Evolutionary conservation across 495 filamentous ascomycete species (phyloP), one percentile per base, ranked within the genome.

Genomic region (Parachaetomium inaequale): DNA sequence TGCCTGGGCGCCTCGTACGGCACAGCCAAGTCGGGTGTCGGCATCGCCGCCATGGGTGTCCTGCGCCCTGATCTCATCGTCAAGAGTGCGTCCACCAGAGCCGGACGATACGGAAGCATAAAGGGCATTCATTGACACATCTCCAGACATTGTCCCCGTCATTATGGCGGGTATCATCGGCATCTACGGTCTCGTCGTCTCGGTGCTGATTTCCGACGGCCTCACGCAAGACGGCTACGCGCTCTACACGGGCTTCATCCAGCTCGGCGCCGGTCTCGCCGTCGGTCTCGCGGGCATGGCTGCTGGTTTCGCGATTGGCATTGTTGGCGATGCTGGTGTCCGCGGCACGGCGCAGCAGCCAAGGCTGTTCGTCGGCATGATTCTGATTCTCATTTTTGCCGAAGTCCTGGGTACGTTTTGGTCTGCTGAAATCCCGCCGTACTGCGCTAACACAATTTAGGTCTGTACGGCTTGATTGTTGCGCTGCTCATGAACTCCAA

Each of bases 91-190:
- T 72, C 36, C 12, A 26, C 31, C 1, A 4, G 7, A 12, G 50
- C 42, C 1, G 40, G 14, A 54, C 17, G 5, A 34, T 10, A 21
- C 42, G 23, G 25, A 23, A 4, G 10, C 7, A 38, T 36, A 31
- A n/a, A 28, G 15, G 49, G n/a, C 4, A 36, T 14, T 55, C 42
- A 7, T 15, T 15, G 4, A 26, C 23, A 4, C 15, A 59, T 36
- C 2, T 8, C 21, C 66, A 98, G 94, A 98, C 83, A 96, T 98
- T 74, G 92, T 98, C 62, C 94, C 94, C 72, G 94, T 98, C 78
- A 96, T 99, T 85, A 99, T 99, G 94, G 94, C 94, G 83, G 94
- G 94, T 98, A 99, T 99, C 81, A 97, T 99, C 78, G 95, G 90
- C 88, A 99, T 99, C 79, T 99, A 99, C 83, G 94, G 94, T 70